A percentile compares a stretch with the other conserved stretches of the same genome.
Conservation (phyloP, 139 green algal species). For the Chlorella ohadii region DNA sequence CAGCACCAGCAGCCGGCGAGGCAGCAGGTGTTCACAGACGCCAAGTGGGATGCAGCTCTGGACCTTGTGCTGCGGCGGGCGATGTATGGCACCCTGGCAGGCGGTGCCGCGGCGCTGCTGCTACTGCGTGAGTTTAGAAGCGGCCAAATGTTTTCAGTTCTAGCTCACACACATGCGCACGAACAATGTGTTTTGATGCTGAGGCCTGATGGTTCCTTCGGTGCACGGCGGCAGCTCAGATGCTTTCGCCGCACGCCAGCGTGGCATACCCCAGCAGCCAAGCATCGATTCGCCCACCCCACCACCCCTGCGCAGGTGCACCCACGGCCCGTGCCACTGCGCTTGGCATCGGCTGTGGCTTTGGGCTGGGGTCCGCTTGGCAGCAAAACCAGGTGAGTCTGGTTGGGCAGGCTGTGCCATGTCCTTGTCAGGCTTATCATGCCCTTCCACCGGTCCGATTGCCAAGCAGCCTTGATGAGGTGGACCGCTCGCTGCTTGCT, state of each 20-base stretch:
- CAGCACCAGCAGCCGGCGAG: neutral
- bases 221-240: too few species aligned
- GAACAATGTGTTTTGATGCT: too few species aligned
- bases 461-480: too few species aligned
- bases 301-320: neutral
- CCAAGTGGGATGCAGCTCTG: conserved; percentile 35
- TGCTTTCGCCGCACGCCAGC: too few species aligned
- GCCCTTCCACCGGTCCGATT: too few species aligned
- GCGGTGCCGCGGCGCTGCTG: conserved; percentile 29
- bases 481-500: too few species aligned
- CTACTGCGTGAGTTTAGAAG: conserved; percentile 40
- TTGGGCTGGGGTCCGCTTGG: conserved; percentile 42
- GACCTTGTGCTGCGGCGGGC: conserved; percentile 34
- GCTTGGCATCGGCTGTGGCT: conserved; percentile 42
- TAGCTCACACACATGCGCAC: too few species aligned
- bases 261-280: too few species aligned
- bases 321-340: conserved; percentile 27
- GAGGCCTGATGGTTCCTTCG: too few species aligned
- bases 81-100: conserved; percentile 35
- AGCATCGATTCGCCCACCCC: neutral
- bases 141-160: too few species aligned
- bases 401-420: neutral
- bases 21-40: conserved; percentile 2
- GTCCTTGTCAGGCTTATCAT: too few species aligned
- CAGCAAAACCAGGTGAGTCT: conserved; percentile 31